Conservation (phyloP, 805 yeast genomes). For the Cyberlindnera bimundalis region DNA sequence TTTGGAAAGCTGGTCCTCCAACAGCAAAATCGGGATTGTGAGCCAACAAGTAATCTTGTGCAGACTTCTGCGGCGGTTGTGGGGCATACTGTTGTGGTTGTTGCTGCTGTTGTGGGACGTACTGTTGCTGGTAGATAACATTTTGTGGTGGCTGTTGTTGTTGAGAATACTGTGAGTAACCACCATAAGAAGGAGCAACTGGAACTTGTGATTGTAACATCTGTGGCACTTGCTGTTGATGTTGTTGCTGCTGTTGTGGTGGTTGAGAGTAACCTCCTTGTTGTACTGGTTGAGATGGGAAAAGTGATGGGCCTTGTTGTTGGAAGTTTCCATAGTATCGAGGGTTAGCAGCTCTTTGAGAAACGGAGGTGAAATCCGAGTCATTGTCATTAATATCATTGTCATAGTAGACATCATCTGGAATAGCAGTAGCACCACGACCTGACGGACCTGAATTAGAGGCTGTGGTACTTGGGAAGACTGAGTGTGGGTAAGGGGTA, state of each 20-base stretch:
- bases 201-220: neutral
- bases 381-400: constrained; percentile 29
- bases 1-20: constrained; percentile 24
- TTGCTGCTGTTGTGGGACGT: constrained; percentile 6
- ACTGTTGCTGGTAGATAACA: constrained; percentile 2
- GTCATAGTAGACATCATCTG: constrained; percentile 19
- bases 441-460: neutral
- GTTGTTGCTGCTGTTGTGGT: neutral
- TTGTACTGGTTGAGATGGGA: constrained; percentile 13
- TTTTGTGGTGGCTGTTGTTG: constrained; percentile 1
- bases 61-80: constrained; percentile 15
- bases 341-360: constrained; percentile 73
- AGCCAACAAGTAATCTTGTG: constrained; percentile 42
- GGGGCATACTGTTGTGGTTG: constrained; percentile 4
- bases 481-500: constrained; percentile 10
- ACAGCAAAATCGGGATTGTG: constrained; percentile 47
- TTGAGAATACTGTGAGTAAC: constrained; percentile 4
- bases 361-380: constrained; percentile 75
- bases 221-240: neutral
- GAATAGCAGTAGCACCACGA: neutral
- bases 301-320: constrained; percentile 25
- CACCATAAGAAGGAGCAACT: neutral
- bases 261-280: neutral
- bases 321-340: constrained; percentile 40
- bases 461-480: constrained; percentile 5